Evolutionary conservation across 2,329 filamentous ascomycete species (phyloP), one percentile per base, ranked within the genome.

Genomic region (Fusarium musae): DNA sequence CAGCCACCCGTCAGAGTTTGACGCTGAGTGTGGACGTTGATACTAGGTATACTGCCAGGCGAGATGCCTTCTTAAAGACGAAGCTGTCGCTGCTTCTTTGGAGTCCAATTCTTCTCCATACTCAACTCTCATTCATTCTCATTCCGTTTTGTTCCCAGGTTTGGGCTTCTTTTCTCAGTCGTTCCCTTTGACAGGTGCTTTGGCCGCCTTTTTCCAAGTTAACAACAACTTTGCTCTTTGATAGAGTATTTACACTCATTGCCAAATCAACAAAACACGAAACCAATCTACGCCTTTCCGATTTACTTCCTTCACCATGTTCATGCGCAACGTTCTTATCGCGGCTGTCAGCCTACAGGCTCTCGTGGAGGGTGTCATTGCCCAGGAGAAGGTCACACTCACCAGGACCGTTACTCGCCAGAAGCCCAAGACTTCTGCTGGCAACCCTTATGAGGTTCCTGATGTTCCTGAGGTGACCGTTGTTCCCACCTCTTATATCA

Each of bases 101-200:
- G 44, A 65, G 54, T 62, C 52, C 47, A 54, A 30, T 60, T 71
- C 64, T 59, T 66, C 63, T 73, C 54, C 66, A 69, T 34, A 64
- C 40, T 65, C 63, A 72, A 62, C 66, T 75, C 74, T 71, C 61
- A 28, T 64, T 73, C 66, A 57, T 52, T 75, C 58, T 62, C 64
- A 74, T 58, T 49, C 74, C 61, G 62, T 77, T 77, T 72, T 71
- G 71, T 74, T 70, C 42, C 69, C 76, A 56, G 52, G 54, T 70
- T 76, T 69, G 68, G 75, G 65, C 62, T 70, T 75, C 70, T 63
- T 65, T 77, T 77, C 71, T 76, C 69, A 70, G 73, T 77, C 76
- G 59, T 70, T 78, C 76, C 63, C 76, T 78, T 73, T 37, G 53
- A 63, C 23, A 78, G 76, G 76, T 78, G 76, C 75, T 70, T 66